These are phyloP conservation scores for Rhododendron kiyosumense DNA, from an alignment of 148 eudicot species.

Conservation along the genomic window DNA sequence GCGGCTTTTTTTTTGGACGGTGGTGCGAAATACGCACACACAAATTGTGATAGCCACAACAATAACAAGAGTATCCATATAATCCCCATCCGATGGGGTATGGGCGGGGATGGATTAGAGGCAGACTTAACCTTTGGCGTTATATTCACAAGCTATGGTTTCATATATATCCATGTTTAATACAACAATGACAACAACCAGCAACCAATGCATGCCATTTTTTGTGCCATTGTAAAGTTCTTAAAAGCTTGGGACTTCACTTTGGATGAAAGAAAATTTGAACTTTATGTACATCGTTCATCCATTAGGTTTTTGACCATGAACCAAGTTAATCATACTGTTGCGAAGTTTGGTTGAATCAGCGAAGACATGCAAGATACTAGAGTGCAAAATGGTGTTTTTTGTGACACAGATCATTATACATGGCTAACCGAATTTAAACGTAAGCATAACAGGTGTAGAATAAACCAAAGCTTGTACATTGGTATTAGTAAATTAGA, in stretches of 20 bases:
- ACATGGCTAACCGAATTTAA: too few relatives aligned
- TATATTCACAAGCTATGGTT: background rate
- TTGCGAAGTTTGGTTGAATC: background rate
- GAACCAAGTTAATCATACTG: too few relatives aligned
- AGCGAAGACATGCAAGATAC: background rate
- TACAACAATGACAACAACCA: too few relatives aligned
- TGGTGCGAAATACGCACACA: background rate
- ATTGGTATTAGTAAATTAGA: background rate
- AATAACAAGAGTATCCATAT: background rate
- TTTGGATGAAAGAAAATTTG: too few relatives aligned
- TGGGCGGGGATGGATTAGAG: background rate
- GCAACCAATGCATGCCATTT: too few relatives aligned
- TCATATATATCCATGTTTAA: too few relatives aligned
- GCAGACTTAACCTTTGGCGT: background rate
- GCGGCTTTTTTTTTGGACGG: too few relatives aligned
- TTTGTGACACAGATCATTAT: background rate
- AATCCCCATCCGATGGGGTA: background rate
- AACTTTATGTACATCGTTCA: too few relatives aligned
- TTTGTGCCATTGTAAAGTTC: too few relatives aligned
- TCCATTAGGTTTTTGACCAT: too few relatives aligned
- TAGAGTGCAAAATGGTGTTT: background rate
- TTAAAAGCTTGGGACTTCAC: too few relatives aligned
- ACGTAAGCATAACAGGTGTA: background rate
- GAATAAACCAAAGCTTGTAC: background rate
- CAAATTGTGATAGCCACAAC: too few relatives aligned